Conservation (phyloP, 2,329 filamentous ascomycete genomes). For the Aspergillus pseudoviridinutans region DNA sequence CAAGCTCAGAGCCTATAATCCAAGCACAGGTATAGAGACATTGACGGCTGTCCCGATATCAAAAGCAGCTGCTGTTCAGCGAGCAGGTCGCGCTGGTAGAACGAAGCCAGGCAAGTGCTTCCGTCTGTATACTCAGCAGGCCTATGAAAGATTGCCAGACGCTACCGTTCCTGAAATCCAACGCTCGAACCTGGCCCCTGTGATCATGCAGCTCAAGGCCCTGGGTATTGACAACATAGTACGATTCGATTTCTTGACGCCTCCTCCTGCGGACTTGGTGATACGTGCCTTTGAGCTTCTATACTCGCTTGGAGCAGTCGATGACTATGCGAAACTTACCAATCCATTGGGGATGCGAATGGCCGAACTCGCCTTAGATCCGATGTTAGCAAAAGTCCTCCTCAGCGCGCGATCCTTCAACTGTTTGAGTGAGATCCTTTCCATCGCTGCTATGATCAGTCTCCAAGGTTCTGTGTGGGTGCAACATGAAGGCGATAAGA, state of each 20-base stretch:
- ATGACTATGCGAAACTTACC: conserved; percentile 86
- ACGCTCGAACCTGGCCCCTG: conserved; percentile 81
- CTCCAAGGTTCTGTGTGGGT: conserved; percentile 81
- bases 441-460: conserved; percentile 90
- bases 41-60: conserved; percentile 78
- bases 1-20: conserved; percentile 83
- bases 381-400: conserved; percentile 90
- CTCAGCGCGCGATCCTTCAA: conserved; percentile 70
- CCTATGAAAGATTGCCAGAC: conserved; percentile 63
- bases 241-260: conserved; percentile 81
- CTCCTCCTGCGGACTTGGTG: conserved; percentile 80
- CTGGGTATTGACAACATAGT: conserved; percentile 92
- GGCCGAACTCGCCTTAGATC: conserved; percentile 89
- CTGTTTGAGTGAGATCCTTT: conserved; percentile 81
- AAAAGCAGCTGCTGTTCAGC: conserved; percentile 87
- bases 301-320: conserved; percentile 79
- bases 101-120: conserved; percentile 93
- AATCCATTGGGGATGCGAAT: conserved; percentile 82
- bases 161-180: conserved; percentile 86
- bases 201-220: conserved; percentile 87
- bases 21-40: conserved; percentile 79
- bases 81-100: conserved; percentile 83
- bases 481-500: conserved; percentile 71
- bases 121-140: conserved; percentile 78
- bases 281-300: conserved; percentile 83